A percentile compares a stretch with the other conserved stretches of the same genome.
These are phyloP conservation scores for Coniochaeta pulveracea DNA, from an alignment of 2,329 filamentous ascomycete species.

Conservation along the genomic window DNA sequence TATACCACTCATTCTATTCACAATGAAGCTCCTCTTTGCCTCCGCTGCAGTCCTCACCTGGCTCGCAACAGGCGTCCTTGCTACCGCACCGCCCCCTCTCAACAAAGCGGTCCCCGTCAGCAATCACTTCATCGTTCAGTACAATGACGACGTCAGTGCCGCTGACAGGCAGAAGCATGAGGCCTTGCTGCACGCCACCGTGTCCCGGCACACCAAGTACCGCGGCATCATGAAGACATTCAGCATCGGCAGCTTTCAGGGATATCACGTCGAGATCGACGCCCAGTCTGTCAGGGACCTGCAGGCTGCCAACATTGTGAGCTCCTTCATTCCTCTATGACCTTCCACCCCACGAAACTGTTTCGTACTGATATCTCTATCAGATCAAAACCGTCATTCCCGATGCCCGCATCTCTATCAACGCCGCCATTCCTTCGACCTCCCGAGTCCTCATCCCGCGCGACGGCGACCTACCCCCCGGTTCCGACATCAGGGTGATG, in stretches of 20 bases:
- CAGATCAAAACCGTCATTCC: slow-evolving; percentile 10
- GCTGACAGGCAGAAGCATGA: slow-evolving; percentile 2
- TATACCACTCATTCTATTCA: too few relatives aligned
- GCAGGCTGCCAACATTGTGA: slow-evolving; percentile 4
- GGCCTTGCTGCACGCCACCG: not conserved
- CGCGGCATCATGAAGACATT: slow-evolving; percentile 7
- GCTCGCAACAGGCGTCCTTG: not conserved
- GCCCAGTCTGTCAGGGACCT: slow-evolving; percentile 4
- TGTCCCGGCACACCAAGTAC: not conserved
- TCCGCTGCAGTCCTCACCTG: not conserved
- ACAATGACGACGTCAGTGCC: slow-evolving; percentile 4
- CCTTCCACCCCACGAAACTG: not conserved
- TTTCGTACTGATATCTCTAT: too few relatives aligned
- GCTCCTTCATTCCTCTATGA: not conserved
- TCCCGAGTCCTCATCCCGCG: slow-evolving; percentile 5
- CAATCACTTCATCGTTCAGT: slow-evolving; percentile 8
- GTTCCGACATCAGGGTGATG: slow-evolving; percentile 3
- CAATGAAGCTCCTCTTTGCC: slow-evolving; percentile 1
- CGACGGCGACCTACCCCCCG: slow-evolving; percentile 22
- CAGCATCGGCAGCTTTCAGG: slow-evolving; percentile 8
- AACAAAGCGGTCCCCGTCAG: not conserved
- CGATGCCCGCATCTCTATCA: slow-evolving; percentile 21
- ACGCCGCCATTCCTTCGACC: slow-evolving; percentile 9
- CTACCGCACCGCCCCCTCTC: not conserved
- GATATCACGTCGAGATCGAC: slow-evolving; percentile 7